phyloP scores from a whole-genome alignment of 73 alveolate genomes.

The Paramecium bursaria region DNA sequence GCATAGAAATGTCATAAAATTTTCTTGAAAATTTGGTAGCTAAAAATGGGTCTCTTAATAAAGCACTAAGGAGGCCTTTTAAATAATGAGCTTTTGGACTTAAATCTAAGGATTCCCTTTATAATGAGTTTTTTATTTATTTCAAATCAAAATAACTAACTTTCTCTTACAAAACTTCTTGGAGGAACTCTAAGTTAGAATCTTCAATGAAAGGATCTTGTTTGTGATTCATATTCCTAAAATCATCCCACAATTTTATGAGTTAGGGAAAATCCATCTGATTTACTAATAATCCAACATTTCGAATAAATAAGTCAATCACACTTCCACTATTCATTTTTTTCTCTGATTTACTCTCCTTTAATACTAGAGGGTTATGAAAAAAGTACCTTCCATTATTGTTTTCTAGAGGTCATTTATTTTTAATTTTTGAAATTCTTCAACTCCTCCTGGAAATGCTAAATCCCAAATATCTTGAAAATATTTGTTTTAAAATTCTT shows the following conservation, averaged over 20 bases:
- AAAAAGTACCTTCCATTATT: no score
- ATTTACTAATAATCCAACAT: conserved; percentile 13
- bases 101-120: not conserved
- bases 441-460: no score
- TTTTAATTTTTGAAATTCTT: no score
- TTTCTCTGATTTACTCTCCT: not conserved
- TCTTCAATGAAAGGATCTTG: conserved; percentile 33
- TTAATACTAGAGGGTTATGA: not conserved
- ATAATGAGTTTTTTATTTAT: not conserved
- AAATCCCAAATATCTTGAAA: no score
- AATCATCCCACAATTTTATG: conserved; percentile 40
- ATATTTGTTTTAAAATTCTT: no score
- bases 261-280: conserved; percentile 33
- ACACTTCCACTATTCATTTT: conserved; percentile 38
- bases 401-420: no score
- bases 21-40: conserved; percentile 33
- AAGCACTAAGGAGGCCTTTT: conserved; percentile 5
- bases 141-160: not conserved
- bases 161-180: not conserved
- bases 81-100: conserved; percentile 13
- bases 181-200: conserved; percentile 2
- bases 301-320: conserved; percentile 16
- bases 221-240: not conserved
- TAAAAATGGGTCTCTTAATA: conserved; percentile 33
- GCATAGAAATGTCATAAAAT: conserved; percentile 27